Conservation (phyloP, 1,139 yeast genomes). For the Spencermartinsiella ligniputridi region DNA sequence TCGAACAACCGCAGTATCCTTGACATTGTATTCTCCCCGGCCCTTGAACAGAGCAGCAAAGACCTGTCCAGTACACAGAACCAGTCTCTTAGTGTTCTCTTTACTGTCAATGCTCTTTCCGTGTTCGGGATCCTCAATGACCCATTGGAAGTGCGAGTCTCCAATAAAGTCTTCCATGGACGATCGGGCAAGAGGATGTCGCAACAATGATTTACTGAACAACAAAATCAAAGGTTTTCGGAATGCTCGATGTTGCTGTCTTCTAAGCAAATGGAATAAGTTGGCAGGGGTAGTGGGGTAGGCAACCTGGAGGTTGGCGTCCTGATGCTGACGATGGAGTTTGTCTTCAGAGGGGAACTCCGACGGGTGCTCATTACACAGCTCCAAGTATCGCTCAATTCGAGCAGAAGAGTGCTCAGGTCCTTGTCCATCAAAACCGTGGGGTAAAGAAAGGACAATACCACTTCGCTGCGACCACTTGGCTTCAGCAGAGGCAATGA, state of each 20-base stretch:
- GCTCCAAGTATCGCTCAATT: constrained; percentile 92
- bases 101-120: constrained; percentile 71
- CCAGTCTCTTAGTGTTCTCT: constrained; percentile 84
- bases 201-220: constrained; percentile 89
- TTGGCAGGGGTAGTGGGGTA: constrained; percentile 98
- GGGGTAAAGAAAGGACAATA: constrained; percentile 90
- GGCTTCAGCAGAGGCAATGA: constrained; percentile 93
- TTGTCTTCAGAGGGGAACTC: constrained; percentile 85
- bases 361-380: constrained; percentile 95
- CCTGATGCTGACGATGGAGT: constrained; percentile 96
- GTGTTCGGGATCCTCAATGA: constrained; percentile 84
- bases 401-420: constrained; percentile 99
- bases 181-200: constrained; percentile 98
- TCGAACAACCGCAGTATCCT: constrained; percentile 81
- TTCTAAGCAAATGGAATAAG: constrained; percentile 92
- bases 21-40: constrained; percentile 72
- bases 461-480: constrained; percentile 99
- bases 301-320: constrained; percentile 95
- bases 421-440: constrained; percentile 99
- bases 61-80: constrained; percentile 89
- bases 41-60: constrained; percentile 86
- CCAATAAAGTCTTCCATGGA: constrained; percentile 77
- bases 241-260: constrained; percentile 99
- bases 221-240: constrained; percentile 89
- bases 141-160: constrained; percentile 91